These are phyloP conservation scores for Cyclotella cryptica DNA, from an alignment of 108 stramenopile genomes.

Conservation along the genomic window DNA sequence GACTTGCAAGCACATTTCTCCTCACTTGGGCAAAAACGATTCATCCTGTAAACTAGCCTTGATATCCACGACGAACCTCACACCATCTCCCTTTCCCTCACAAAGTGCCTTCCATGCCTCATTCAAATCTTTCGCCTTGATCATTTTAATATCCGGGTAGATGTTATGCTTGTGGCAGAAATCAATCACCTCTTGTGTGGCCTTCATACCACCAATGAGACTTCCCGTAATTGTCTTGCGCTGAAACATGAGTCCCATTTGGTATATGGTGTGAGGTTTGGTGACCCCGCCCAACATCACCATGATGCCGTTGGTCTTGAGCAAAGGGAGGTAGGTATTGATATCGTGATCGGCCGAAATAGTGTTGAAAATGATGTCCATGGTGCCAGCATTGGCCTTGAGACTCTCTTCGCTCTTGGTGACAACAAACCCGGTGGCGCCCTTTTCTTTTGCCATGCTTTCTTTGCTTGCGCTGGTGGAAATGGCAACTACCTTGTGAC, in stretches of 20 bases:
- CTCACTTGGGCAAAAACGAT: slow-evolving; percentile 8
- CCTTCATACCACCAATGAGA: slow-evolving; percentile 49
- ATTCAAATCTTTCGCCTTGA: slow-evolving; percentile 11
- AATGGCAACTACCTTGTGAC: slow-evolving; percentile 4
- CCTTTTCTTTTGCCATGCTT: slow-evolving; percentile 10
- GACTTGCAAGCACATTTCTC: too few species aligned
- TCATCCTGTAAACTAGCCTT: slow-evolving; percentile 5
- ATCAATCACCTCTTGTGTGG: slow-evolving; percentile 55
- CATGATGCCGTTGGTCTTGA: slow-evolving; percentile 9
- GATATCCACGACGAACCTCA: background rate
- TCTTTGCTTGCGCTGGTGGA: slow-evolving; percentile 6
- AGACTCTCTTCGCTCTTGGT: background rate
- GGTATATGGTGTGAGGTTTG: background rate
- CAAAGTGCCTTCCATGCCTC: background rate
- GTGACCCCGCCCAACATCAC: slow-evolving; percentile 2
- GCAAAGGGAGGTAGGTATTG: background rate
- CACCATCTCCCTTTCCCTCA: slow-evolving; percentile 6
- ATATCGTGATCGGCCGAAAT: slow-evolving; percentile 2
- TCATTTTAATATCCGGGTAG: slow-evolving; percentile 47
- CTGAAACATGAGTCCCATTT: slow-evolving; percentile 4
- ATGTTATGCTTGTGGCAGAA: slow-evolving; percentile 51
- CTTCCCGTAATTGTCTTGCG: slow-evolving; percentile 13
- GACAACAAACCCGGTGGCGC: background rate
- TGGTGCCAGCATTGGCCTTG: background rate
- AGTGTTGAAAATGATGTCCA: slow-evolving; percentile 11